Conservation (phyloP, 768 basidiomycete genomes). For the Suillus clintonianus region DNA sequence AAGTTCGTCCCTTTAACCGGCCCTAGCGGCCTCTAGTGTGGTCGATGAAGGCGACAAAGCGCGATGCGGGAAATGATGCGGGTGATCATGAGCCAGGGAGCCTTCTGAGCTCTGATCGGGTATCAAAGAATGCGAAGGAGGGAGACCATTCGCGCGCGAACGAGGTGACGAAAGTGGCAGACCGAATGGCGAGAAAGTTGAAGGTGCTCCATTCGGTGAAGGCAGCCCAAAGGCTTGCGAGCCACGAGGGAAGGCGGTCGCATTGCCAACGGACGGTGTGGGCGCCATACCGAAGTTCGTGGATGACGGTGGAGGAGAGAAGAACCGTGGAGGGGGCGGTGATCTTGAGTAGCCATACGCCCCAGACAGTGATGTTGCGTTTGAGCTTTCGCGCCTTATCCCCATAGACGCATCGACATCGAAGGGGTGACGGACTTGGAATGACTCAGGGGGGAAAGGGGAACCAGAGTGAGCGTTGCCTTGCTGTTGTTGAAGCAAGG, state of each 20-base stretch:
- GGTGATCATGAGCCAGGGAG: slow-evolving; percentile 33
- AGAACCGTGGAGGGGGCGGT: slow-evolving; percentile 35
- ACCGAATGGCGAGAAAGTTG: slow-evolving; percentile 33
- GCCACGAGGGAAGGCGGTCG: slow-evolving; percentile 28
- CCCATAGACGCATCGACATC: slow-evolving; percentile 24
- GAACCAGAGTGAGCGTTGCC: slow-evolving; percentile 23
- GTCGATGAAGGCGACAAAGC: slow-evolving; percentile 40
- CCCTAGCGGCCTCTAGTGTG: slow-evolving; percentile 41
- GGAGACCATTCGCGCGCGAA: slow-evolving; percentile 26
- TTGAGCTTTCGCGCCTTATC: slow-evolving; percentile 26
- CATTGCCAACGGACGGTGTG: slow-evolving; percentile 24
- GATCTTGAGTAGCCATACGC: slow-evolving; percentile 34
- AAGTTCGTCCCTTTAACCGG: slow-evolving; percentile 41
- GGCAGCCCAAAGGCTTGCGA: slow-evolving; percentile 34
- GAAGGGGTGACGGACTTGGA: slow-evolving; percentile 32
- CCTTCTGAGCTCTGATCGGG: slow-evolving; percentile 37
- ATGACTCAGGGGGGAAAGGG: slow-evolving; percentile 29
- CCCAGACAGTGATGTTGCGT: slow-evolving; percentile 22
- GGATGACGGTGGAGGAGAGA: slow-evolving; percentile 33
- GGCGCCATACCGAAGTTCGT: slow-evolving; percentile 29
- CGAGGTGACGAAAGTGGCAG: slow-evolving; percentile 33
- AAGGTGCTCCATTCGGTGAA: slow-evolving; percentile 20
- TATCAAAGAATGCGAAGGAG: slow-evolving; percentile 36
- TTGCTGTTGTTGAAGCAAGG: slow-evolving; percentile 28
- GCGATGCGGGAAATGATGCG: slow-evolving; percentile 40